Percentiles rank a stretch among this genome's conserved stretches.
These are phyloP conservation scores for Ophiocordyceps camponoti-floridani DNA, from an alignment of 2,329 filamentous ascomycete species.

Conservation along the genomic window DNA sequence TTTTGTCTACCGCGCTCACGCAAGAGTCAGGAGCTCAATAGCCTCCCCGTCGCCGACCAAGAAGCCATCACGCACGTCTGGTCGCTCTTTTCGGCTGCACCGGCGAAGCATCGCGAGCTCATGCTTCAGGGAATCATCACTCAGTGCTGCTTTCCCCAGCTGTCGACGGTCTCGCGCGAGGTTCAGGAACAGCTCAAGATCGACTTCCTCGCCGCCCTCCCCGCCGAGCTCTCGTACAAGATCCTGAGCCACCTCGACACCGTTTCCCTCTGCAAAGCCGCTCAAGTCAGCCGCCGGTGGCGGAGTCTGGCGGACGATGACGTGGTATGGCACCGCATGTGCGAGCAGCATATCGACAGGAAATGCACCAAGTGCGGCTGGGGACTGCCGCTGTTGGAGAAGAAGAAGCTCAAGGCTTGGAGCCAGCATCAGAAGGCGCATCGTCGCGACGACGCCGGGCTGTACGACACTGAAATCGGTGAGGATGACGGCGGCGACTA, in stretches of 20 bases:
- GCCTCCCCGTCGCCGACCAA: constrained; percentile 67
- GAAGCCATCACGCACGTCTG: constrained; percentile 94
- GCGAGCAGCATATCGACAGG: constrained; percentile 85
- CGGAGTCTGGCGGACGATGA: constrained; percentile 85
- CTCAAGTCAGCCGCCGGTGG: constrained; percentile 85
- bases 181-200: constrained; percentile 94
- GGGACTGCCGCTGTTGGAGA: constrained; percentile 78
- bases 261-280: constrained; percentile 83
- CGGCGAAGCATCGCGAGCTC: constrained; percentile 79
- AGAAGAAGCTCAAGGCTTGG: constrained; percentile 72
- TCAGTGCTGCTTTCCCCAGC: constrained; percentile 92
- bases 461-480: constrained; percentile 6
- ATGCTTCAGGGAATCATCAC: constrained; percentile 95
- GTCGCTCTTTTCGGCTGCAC: constrained; percentile 93
- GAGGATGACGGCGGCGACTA: too few species aligned
- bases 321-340: constrained; percentile 94
- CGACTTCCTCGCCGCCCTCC: constrained; percentile 81
- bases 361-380: constrained; percentile 93
- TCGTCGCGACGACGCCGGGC: constrained; percentile 3
- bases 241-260: constrained; percentile 89
- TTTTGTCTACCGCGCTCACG: too few species aligned
- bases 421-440: constrained; percentile 50
- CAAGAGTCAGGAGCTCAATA: constrained; percentile 68
- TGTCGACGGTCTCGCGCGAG: constrained; percentile 79
- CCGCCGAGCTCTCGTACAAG: constrained; percentile 80